Conservation (phyloP, 2,329 filamentous ascomycete genomes). For the Aspergillus calidoustus region DNA sequence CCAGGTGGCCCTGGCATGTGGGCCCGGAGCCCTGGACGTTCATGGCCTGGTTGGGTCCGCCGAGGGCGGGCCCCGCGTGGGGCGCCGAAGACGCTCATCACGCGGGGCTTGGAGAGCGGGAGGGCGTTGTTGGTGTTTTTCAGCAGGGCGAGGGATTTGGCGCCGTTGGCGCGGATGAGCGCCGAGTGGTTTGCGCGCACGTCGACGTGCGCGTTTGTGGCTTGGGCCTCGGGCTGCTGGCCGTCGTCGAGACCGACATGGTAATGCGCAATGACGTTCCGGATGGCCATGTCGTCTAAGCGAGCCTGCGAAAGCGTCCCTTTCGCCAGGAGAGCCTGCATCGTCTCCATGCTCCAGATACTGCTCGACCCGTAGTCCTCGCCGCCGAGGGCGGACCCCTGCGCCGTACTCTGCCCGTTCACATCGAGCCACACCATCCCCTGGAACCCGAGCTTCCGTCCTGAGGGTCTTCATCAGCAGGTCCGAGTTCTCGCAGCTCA, state of each 20-base stretch:
- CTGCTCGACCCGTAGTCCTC: slow-evolving; percentile 16
- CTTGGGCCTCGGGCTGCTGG: not conserved
- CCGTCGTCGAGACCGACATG: slow-evolving; percentile 35
- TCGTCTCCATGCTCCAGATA: slow-evolving; percentile 13
- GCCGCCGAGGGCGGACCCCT: slow-evolving; percentile 5
- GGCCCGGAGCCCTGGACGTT: slow-evolving; percentile 16
- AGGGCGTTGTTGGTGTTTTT: not conserved
- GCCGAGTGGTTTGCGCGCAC: slow-evolving; percentile 29
- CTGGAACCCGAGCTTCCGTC: slow-evolving; percentile 21
- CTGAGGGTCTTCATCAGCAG: slow-evolving; percentile 19
- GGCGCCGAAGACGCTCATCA: not conserved
- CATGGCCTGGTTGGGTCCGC: not conserved
- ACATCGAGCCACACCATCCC: slow-evolving; percentile 22
- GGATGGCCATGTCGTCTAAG: slow-evolving; percentile 53
- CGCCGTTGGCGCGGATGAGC: slow-evolving; percentile 51
- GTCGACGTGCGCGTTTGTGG: slow-evolving; percentile 35
- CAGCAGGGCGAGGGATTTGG: not conserved
- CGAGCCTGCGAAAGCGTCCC: slow-evolving; percentile 46
- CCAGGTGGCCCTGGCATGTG: slow-evolving; percentile 26
- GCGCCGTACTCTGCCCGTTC: slow-evolving; percentile 14
- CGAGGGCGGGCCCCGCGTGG: not conserved
- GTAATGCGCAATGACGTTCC: slow-evolving; percentile 54
- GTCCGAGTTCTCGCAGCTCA: slow-evolving; percentile 18
- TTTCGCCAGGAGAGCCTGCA: slow-evolving; percentile 31
- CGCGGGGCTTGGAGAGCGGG: not conserved